These are phyloP conservation scores for Acacia concinna DNA, from an alignment of 331 rosid species.

Conservation along the genomic window DNA sequence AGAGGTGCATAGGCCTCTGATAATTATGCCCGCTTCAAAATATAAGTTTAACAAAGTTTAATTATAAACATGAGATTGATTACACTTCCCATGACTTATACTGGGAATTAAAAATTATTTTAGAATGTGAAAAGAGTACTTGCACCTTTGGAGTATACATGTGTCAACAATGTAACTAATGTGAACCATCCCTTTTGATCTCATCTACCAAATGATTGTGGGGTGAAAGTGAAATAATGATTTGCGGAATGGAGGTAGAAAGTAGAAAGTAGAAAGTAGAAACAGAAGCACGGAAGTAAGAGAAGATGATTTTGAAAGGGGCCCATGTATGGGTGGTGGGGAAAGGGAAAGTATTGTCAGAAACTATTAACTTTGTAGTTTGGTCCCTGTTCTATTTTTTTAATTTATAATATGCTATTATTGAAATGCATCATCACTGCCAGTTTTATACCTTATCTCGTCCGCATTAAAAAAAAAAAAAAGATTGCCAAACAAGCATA, in stretches of 20 bases:
- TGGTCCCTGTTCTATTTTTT: background rate
- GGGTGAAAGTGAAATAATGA: background rate
- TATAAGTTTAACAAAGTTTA: no score
- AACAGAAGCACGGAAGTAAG: background rate
- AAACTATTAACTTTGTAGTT: background rate
- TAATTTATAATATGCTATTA: background rate
- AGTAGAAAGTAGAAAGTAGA: no score
- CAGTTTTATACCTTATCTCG: background rate
- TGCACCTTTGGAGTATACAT: background rate
- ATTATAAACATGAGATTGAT: no score
- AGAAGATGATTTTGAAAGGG: background rate
- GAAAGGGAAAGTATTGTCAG: background rate
- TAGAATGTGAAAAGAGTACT: no score
- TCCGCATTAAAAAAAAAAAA: background rate
- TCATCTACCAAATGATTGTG: background rate
- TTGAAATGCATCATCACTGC: background rate
- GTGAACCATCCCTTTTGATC: background rate
- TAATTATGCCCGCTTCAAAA: no score
- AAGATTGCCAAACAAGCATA: background rate
- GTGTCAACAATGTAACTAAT: background rate
- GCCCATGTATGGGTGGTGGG: no score
- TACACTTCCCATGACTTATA: no score
- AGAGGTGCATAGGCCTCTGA: no score
- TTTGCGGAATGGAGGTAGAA: background rate
- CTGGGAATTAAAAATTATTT: no score